Conservation (phyloP, 192 early-diverging fungal species). For the Neocallimastix lanati region DNA sequence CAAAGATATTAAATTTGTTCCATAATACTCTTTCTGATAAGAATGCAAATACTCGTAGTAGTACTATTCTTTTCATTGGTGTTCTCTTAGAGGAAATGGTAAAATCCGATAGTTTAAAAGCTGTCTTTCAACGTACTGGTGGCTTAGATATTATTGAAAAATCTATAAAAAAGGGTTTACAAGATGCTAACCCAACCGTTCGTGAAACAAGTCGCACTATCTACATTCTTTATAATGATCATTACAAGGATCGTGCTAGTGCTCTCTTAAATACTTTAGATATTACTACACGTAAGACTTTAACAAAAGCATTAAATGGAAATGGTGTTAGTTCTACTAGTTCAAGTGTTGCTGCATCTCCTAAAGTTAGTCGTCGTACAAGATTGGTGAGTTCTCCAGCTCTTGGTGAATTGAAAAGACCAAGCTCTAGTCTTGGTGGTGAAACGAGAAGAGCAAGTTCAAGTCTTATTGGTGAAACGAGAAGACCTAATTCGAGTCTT, state of each 20-base stretch:
- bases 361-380: background rate
- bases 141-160: slow-evolving; percentile 7
- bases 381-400: background rate
- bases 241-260: background rate
- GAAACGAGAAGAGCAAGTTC: background rate
- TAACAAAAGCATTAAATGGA: background rate
- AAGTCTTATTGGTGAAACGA: background rate
- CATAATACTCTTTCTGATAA: slow-evolving; percentile 8
- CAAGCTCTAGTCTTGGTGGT: background rate
- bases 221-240: background rate
- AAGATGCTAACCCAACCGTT: background rate
- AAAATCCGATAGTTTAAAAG: background rate
- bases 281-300: background rate
- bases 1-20: slow-evolving; percentile 6
- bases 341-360: background rate
- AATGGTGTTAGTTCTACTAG: rapidly evolving
- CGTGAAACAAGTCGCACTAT: background rate
- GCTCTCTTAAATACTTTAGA: background rate
- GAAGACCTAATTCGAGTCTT: background rate
- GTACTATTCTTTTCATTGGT: slow-evolving; percentile 3
- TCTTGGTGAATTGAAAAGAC: background rate
- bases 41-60: slow-evolving; percentile 6
- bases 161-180: background rate
- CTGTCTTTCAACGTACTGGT: slow-evolving; percentile 1
- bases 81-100: slow-evolving; percentile 5